Conservation (phyloP, 164 flowering plant species). For the Kingdonia uniflora region DNA sequence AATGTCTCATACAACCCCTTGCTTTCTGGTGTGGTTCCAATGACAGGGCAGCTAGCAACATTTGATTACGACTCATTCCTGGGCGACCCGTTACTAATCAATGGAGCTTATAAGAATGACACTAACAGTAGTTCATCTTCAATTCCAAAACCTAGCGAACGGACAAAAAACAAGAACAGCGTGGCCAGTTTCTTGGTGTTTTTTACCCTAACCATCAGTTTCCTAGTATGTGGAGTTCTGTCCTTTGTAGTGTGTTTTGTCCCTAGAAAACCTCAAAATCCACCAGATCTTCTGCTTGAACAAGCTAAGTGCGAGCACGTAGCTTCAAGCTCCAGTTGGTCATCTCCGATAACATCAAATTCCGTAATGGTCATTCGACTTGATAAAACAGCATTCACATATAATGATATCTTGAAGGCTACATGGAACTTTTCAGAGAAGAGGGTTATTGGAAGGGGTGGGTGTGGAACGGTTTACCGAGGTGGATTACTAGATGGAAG, state of each 20-base stretch:
- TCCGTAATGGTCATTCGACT: conserved; percentile 53
- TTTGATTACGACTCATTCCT: conserved; percentile 61
- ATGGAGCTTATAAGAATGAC: conserved; percentile 29
- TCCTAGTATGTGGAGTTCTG: conserved; percentile 28
- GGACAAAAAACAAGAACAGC: conserved; percentile 6
- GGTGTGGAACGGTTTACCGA: conserved; percentile 67
- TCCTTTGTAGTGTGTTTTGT: conserved; percentile 6
- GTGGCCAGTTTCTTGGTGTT: conserved; percentile 20
- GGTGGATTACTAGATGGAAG: conserved; percentile 77
- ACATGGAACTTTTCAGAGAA: conserved; percentile 57
- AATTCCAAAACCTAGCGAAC: neutral
- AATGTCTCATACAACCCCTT: conserved; percentile 71
- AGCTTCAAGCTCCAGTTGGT: conserved; percentile 28
- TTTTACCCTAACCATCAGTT: conserved; percentile 21
- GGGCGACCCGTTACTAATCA: conserved; percentile 51
- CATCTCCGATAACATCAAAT: conserved; percentile 50
- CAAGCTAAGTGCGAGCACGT: conserved; percentile 23
- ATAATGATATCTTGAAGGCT: conserved; percentile 59
- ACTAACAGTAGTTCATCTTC: neutral
- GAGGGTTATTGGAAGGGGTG: conserved; percentile 68
- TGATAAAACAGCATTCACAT: conserved; percentile 62
- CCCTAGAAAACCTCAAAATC: neutral
- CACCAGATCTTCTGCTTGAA: conserved; percentile 21
- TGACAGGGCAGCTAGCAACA: conserved; percentile 65
- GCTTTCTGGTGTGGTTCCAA: conserved; percentile 54